Evolutionary conservation across 1,284 basidiomycete genomes (phyloP).

Genomic region (Trametes pubescens): DNA sequence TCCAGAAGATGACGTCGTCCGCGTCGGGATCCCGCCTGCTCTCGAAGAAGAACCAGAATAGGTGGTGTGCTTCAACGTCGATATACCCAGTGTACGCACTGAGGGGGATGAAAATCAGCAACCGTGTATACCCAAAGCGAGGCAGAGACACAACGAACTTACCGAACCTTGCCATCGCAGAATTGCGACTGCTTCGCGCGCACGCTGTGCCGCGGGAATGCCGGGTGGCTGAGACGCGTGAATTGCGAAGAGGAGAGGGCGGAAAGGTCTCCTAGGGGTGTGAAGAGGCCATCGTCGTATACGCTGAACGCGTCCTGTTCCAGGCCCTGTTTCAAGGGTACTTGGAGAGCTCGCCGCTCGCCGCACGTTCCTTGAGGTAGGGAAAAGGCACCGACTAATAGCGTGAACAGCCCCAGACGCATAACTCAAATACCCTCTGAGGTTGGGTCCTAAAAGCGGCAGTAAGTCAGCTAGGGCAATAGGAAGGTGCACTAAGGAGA

Average conservation of each 20-base stretch:
- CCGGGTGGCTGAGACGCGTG: conserved; percentile 58
- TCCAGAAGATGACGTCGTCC: conserved; percentile 77
- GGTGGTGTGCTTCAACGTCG: conserved; percentile 72
- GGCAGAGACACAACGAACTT: neutral
- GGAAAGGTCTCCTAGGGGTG: conserved; percentile 50
- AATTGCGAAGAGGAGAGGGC: conserved; percentile 50
- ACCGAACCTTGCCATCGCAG: conserved; percentile 37
- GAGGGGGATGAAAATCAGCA: neutral
- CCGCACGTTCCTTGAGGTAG: no score
- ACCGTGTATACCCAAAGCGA: neutral
- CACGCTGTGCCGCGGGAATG: conserved; percentile 58
- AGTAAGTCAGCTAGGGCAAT: no score
- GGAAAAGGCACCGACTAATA: no score
- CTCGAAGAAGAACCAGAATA: conserved; percentile 88
- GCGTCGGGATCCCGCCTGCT: conserved; percentile 70
- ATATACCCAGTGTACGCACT: conserved; percentile 61
- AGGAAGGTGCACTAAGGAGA: no score
- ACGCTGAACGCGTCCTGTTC: neutral
- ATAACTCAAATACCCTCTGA: no score
- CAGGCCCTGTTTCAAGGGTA: no score
- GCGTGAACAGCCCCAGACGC: no score
- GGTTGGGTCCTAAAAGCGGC: no score
- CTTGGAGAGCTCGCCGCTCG: no score
- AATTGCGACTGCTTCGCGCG: conserved; percentile 52
- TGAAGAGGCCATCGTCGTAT: conserved; percentile 43